Percentiles rank a stretch among this genome's conserved stretches.
Evolutionary conservation across 805 yeast genomes (phyloP).

Genomic region (Starmerella bombi): DNA sequence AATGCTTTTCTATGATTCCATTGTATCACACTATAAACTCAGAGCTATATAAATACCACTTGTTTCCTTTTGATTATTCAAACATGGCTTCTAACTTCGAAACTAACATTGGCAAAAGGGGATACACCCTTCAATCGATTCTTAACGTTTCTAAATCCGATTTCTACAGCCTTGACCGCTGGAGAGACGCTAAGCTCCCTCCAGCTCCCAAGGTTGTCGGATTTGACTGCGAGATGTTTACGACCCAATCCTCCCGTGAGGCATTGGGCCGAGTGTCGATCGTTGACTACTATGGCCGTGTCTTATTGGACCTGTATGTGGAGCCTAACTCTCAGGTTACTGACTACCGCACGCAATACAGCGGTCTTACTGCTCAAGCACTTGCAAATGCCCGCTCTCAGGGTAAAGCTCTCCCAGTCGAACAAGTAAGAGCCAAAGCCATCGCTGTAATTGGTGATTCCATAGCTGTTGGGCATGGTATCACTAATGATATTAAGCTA

Average conservation of each 20-base stretch:
- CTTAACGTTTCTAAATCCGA: no score
- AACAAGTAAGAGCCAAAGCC: slow-evolving; percentile 35
- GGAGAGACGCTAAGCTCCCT: no score
- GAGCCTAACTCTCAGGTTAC: slow-evolving; percentile 51
- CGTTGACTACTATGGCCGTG: slow-evolving; percentile 68
- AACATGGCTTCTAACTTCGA: no score
- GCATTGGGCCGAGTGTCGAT: slow-evolving; percentile 78
- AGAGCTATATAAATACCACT: no score
- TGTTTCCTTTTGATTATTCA: no score
- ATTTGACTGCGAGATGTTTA: slow-evolving; percentile 90
- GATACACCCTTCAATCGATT: no score
- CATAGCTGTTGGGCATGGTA: slow-evolving; percentile 73
- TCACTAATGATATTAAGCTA: slow-evolving; percentile 63
- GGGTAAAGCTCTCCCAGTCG: slow-evolving; percentile 53
- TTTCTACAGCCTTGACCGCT: no score
- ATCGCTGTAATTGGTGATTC: slow-evolving; percentile 35
- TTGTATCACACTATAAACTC: no score
- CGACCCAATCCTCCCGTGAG: slow-evolving; percentile 48
- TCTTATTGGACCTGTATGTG: slow-evolving; percentile 61
- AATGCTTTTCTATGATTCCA: no score
- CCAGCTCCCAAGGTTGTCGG: slow-evolving; percentile 42
- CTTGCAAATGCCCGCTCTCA: slow-evolving; percentile 48
- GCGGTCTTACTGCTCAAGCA: slow-evolving; percentile 64
- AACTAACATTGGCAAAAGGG: no score
- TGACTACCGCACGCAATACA: slow-evolving; percentile 87